Evolutionary conservation across 2,329 filamentous ascomycete species (phyloP).

Genomic region (Clonostachys rhizophaga): DNA sequence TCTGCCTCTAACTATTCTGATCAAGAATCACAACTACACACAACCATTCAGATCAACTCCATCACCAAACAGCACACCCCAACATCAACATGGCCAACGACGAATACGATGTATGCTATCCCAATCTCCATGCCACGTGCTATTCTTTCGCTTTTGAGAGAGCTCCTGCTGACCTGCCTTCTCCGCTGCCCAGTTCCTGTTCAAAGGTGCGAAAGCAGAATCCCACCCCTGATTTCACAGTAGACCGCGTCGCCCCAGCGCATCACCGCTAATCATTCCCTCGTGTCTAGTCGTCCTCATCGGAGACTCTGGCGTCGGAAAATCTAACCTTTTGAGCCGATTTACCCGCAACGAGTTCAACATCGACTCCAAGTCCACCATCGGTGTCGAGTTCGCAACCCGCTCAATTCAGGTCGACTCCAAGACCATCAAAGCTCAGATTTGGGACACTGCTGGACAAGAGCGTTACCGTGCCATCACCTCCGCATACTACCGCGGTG

Average conservation of each 20-base stretch:
- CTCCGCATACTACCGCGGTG: constrained; percentile 97
- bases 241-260: too few species aligned
- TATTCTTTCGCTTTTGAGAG: too few species aligned
- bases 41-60: background rate
- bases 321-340: constrained; percentile 98
- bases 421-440: constrained; percentile 99
- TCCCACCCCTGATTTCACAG: constrained; percentile 12
- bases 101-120: constrained; percentile 92
- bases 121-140: background rate
- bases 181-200: constrained; percentile 72
- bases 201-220: constrained; percentile 70
- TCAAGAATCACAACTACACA: background rate
- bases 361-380: constrained; percentile 98
- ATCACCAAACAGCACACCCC: constrained; percentile 1
- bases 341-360: constrained; percentile 99
- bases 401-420: constrained; percentile 97
- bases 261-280: too few species aligned
- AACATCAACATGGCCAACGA: constrained; percentile 88
- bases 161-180: constrained; percentile 3
- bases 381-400: constrained; percentile 98
- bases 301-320: constrained; percentile 98
- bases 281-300: constrained; percentile 79
- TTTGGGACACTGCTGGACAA: constrained; percentile 99
- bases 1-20: background rate
- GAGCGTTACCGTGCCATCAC: constrained; percentile 99